A percentile compares a stretch with the other conserved stretches of the same genome.
Conservation (phyloP, 495 filamentous ascomycete species). For the Aspergillus steynii region DNA sequence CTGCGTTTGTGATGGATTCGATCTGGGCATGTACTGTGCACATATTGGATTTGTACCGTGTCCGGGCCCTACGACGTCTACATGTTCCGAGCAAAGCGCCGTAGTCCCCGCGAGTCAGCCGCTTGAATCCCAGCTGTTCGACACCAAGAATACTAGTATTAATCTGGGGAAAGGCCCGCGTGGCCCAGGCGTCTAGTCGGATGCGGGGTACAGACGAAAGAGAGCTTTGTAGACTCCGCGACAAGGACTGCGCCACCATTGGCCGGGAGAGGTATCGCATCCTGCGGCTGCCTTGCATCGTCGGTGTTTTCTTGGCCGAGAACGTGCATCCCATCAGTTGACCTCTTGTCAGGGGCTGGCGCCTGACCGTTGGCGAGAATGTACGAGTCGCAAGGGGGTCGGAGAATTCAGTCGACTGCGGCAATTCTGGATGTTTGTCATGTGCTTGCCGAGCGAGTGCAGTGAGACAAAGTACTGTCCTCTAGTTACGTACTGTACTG, state of each 20-base stretch:
- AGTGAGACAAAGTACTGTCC: background rate
- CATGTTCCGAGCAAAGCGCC: no score
- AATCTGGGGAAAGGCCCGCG: conserved; percentile 26
- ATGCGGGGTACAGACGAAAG: conserved; percentile 27
- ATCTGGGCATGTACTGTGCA: background rate
- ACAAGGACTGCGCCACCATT: background rate
- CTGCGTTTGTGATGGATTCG: no score
- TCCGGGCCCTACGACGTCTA: no score
- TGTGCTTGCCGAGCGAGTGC: background rate
- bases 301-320: background rate
- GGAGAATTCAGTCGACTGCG: no score
- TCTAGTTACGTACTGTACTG: no score
- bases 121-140: background rate
- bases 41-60: background rate
- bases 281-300: background rate
- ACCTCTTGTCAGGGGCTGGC: conserved; percentile 1
- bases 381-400: background rate
- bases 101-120: background rate
- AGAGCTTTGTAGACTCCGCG: background rate
- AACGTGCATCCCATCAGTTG: conserved; percentile 3
- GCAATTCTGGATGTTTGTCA: background rate
- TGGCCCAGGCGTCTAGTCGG: conserved; percentile 23
- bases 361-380: conserved; percentile 1
- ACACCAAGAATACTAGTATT: conserved; percentile 3
- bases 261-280: background rate